Evolutionary conservation across 768 basidiomycete species (phyloP).

Genomic region (Amanita phalloides): DNA sequence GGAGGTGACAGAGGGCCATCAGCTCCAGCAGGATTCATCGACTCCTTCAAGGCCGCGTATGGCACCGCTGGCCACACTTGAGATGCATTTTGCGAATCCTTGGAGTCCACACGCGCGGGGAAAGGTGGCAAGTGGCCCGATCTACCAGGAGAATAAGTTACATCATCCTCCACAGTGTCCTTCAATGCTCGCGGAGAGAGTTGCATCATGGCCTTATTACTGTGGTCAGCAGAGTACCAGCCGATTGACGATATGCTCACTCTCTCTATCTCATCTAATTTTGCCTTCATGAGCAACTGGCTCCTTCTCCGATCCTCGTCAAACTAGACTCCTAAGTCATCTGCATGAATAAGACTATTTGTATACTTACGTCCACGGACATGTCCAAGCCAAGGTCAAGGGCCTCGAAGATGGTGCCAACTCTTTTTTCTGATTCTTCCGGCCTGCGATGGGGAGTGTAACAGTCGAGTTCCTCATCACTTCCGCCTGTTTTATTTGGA

Average conservation of each 20-base stretch:
- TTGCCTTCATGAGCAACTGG: slow-evolving; percentile 63
- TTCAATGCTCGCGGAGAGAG: slow-evolving; percentile 49
- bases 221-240: background rate
- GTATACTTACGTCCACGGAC: slow-evolving; percentile 28
- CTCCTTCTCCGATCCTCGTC: slow-evolving; percentile 67
- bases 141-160: slow-evolving; percentile 8
- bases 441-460: slow-evolving; percentile 22
- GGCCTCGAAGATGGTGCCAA: slow-evolving; percentile 40
- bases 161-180: slow-evolving; percentile 27
- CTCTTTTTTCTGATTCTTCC: slow-evolving; percentile 32
- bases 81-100: background rate
- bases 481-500: slow-evolving; percentile 7
- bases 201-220: slow-evolving; percentile 46
- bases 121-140: background rate
- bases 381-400: slow-evolving; percentile 39
- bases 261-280: slow-evolving; percentile 74
- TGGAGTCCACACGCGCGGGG: background rate
- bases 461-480: slow-evolving; percentile 29
- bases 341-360: slow-evolving; percentile 3
- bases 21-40: slow-evolving; percentile 11
- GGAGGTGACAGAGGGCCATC: slow-evolving; percentile 43
- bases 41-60: slow-evolving; percentile 23
- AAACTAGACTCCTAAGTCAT: slow-evolving; percentile 27
- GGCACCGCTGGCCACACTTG: slow-evolving; percentile 31
- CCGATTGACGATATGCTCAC: slow-evolving; percentile 17